Percentiles rank a stretch among this genome's conserved stretches.
phyloP scores from a whole-genome alignment of 371 early-diverging fungal species.

The Rhizomucor pusillus region DNA sequence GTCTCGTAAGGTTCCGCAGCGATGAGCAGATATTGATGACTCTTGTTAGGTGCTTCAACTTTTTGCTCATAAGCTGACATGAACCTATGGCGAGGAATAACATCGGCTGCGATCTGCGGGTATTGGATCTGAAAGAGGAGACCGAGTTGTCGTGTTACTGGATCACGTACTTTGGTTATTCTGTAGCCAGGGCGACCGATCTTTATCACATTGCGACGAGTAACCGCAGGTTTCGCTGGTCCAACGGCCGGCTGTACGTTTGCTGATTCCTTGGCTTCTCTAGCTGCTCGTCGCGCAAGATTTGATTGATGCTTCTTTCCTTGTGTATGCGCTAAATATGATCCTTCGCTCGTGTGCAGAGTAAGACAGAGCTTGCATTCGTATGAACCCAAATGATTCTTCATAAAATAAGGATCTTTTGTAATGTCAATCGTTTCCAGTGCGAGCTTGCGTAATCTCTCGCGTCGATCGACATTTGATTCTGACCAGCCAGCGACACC shows the following conservation, averaged over 20 bases:
- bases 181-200: constrained; percentile 98
- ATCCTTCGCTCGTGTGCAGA: constrained; percentile 94
- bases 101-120: constrained; percentile 81
- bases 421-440: constrained; percentile 96
- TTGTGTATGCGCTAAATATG: constrained; percentile 97
- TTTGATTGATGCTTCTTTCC: constrained; percentile 99
- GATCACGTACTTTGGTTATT: constrained; percentile 92
- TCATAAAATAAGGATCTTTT: constrained; percentile 98
- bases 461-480: constrained; percentile 90
- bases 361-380: constrained; percentile 97
- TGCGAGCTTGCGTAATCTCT: constrained; percentile 93
- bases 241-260: constrained; percentile 53
- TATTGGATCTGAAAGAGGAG: constrained; percentile 93
- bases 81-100: constrained; percentile 90
- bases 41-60: constrained; percentile 85
- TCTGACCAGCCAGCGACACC: constrained; percentile 86
- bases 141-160: constrained; percentile 83
- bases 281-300: constrained; percentile 88
- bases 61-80: constrained; percentile 98
- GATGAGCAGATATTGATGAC: constrained; percentile 89
- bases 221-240: constrained; percentile 44
- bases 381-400: constrained; percentile 96
- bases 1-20: constrained; percentile 98
- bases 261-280: constrained; percentile 78
- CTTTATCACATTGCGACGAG: constrained; percentile 75